These are phyloP conservation scores for Tranzscheliella williamsii DNA, from an alignment of 1,284 basidiomycete species.

Conservation along the genomic window DNA sequence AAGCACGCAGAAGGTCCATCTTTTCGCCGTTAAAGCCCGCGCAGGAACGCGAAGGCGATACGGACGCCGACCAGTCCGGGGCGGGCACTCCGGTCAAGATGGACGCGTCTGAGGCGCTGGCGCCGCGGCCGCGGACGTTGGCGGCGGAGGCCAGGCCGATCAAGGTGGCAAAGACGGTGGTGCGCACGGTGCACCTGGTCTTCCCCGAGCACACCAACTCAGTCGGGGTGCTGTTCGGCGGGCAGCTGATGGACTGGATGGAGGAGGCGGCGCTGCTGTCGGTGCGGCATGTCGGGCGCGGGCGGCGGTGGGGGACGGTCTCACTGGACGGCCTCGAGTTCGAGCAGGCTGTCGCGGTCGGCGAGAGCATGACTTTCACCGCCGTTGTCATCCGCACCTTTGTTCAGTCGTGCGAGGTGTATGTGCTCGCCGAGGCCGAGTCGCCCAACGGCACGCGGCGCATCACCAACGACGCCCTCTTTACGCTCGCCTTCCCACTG, in stretches of 20 bases:
- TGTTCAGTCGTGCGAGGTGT: conserved; percentile 43
- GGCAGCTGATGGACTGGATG: conserved; percentile 54
- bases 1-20: conserved; percentile 15
- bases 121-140: conserved; percentile 1
- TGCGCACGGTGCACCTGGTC: conserved; percentile 40
- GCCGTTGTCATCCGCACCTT: conserved; percentile 41
- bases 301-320: conserved; percentile 42
- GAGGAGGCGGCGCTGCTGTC: conserved; percentile 45
- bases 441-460: conserved; percentile 30
- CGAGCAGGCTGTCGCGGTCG: conserved; percentile 35
- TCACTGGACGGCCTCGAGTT: conserved; percentile 50
- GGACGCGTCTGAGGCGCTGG: conserved; percentile 4
- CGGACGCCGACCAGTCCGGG: conserved; percentile 23
- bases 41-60: conserved; percentile 30
- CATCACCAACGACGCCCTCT: conserved; percentile 48
- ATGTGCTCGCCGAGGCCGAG: conserved; percentile 46
- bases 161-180: conserved; percentile 37
- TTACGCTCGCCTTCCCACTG: conserved; percentile 40
- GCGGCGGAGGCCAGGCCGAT: conserved; percentile 10
- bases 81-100: conserved; percentile 20
- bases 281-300: conserved; percentile 22
- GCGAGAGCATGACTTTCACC: conserved; percentile 44
- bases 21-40: conserved; percentile 33
- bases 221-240: conserved; percentile 43
- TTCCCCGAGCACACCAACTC: conserved; percentile 53